Percentiles rank a stretch among this genome's conserved stretches.
Conservation (phyloP, 768 basidiomycete genomes). For the Suillus cothurnatus region DNA sequence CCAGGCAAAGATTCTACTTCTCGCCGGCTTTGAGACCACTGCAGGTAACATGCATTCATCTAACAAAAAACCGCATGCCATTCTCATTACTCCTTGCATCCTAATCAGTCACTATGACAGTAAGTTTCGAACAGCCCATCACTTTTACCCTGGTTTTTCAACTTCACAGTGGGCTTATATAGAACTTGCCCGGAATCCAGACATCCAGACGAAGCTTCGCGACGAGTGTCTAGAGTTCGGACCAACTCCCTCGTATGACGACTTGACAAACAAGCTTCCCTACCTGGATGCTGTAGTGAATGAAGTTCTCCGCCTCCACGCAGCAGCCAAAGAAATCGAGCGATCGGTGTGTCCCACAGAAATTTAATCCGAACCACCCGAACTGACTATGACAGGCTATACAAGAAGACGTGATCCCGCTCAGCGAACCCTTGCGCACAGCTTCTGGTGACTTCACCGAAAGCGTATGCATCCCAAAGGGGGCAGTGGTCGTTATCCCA, state of each 20-base stretch:
- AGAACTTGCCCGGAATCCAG: slow-evolving; percentile 29
- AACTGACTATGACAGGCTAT: slow-evolving; percentile 28
- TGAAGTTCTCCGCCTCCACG: slow-evolving; percentile 42
- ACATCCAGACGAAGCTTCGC: slow-evolving; percentile 30
- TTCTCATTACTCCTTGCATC: neutral
- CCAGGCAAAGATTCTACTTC: slow-evolving; percentile 16
- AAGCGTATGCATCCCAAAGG: slow-evolving; percentile 39
- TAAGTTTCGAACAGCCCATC: neutral
- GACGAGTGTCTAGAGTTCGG: slow-evolving; percentile 28
- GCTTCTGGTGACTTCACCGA: slow-evolving; percentile 30
- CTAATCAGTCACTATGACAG: slow-evolving; percentile 13
- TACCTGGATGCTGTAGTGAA: slow-evolving; percentile 45
- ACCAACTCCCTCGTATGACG: slow-evolving; percentile 40
- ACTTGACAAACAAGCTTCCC: slow-evolving; percentile 37
- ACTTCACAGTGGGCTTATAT: slow-evolving; percentile 35
- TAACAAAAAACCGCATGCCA: neutral
- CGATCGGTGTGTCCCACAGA: slow-evolving; percentile 29
- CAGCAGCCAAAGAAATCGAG: slow-evolving; percentile 31
- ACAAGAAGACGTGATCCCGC: slow-evolving; percentile 41
- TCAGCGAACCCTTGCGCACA: slow-evolving; percentile 33
- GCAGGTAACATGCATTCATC: slow-evolving; percentile 24
- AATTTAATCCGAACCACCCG: neutral
- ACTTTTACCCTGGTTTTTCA: neutral
- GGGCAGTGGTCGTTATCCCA: slow-evolving; percentile 39
- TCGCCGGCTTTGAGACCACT: slow-evolving; percentile 19